Evolutionary conservation across 73 alveolate genomes (phyloP).

Genomic region (Loxodes magnus): DNA sequence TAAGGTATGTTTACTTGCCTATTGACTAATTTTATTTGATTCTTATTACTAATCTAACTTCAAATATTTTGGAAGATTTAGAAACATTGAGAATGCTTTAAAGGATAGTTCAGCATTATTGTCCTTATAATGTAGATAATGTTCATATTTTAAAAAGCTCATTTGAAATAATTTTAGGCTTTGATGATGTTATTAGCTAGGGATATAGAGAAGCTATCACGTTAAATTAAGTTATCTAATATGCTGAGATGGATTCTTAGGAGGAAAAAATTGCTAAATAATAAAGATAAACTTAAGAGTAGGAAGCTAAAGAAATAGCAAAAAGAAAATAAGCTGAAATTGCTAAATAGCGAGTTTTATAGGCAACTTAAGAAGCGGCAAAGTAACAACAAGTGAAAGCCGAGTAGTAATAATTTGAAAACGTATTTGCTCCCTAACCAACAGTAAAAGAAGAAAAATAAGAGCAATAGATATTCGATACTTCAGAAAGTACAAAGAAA

Average conservation of each 20-base stretch:
- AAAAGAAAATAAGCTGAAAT: conserved; percentile 19
- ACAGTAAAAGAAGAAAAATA: too few species aligned
- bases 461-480: too few species aligned
- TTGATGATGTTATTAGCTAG: conserved; percentile 86
- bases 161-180: conserved; percentile 77
- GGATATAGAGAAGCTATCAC: conserved; percentile 91
- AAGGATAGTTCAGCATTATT: conserved; percentile 43
- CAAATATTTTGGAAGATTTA: conserved; percentile 90
- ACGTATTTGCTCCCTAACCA: too few species aligned
- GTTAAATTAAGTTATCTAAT: conserved; percentile 70
- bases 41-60: conserved; percentile 77
- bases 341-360: conserved; percentile 23
- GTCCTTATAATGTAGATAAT: conserved; percentile 47
- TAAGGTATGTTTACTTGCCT: conserved; percentile 85
- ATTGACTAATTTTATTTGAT: conserved; percentile 75
- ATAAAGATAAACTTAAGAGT: conserved; percentile 26
- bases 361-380: too few species aligned
- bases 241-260: conserved; percentile 88
- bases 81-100: conserved; percentile 76
- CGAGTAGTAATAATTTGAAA: too few species aligned
- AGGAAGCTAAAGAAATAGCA: conserved; percentile 39
- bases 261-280: conserved; percentile 80
- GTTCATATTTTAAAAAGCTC: conserved; percentile 71
- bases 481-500: too few species aligned
- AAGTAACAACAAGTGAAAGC: too few species aligned